Base-by-base conservation (phyloP, 2,329 filamentous ascomycete genomes). In the Colletotrichum sp. region DNA sequence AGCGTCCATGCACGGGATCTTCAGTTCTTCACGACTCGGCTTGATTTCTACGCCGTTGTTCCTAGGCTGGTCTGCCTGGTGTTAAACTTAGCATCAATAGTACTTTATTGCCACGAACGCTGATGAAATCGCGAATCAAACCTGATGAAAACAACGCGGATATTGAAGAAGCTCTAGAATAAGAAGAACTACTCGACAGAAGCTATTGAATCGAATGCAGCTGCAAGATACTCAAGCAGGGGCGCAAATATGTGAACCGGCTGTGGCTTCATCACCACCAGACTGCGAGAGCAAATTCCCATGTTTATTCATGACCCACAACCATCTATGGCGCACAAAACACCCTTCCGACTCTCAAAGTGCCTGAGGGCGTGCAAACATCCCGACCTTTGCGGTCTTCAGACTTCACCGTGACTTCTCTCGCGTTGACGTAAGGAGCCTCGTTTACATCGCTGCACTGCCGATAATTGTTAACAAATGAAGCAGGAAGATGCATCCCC, bases 101-200 rank as follows among this genome's bases (percentile, higher is more conserved):
- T 13, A 21, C 12, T 52, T 52, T 52, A 52, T 52, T 52, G n/a
- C 12, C n/a, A 21, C 44, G 0, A 13, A 24, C 10, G 39, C 4
- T n/a, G 44, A 5, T 13, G 4, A 21, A 52, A 21, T 5, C 4
- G 44, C n/a, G 7, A 52, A 13, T 52, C 10, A 15, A 12, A 13
- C 2, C 44, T 21, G 1, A 2, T 52, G 44, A 21, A 13, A 0
- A 8, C 2, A 3, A 13, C 0, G 12, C 3, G 12, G 1, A 52
- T 52, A 5, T 24, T 4, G 1, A 21, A 52, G 10, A 24, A 52
- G 44, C 4, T 52, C 9, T 49, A 49, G 18, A 4, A 12, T 49
- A 49, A 6, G 3, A 44, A 1, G 5, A 49, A 12, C 6, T 0
- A 6, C 39, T 49, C 3, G 0, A 18, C 1, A n/a, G 39, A 7